Evolutionary conservation across 129 eudicot genomes (phyloP).

Genomic region (Pittosporum tobira): DNA sequence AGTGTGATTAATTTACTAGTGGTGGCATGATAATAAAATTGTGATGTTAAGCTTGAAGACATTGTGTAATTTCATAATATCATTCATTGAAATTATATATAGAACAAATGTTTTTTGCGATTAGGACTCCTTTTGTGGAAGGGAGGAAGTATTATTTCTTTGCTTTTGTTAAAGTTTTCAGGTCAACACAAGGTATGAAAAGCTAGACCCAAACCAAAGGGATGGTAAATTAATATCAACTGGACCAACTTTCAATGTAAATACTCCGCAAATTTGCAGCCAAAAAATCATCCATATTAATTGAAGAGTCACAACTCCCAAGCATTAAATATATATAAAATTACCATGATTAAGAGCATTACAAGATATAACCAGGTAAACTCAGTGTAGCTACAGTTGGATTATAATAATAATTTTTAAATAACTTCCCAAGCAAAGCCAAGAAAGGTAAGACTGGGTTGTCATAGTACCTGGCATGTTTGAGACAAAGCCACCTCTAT

Average conservation of each 20-base stretch:
- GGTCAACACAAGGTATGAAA: background rate
- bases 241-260: background rate
- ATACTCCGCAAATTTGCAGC: background rate
- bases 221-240: background rate
- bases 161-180: background rate
- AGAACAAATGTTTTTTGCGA: too few relatives aligned
- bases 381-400: background rate
- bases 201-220: background rate
- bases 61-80: too few relatives aligned
- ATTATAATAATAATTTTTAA: background rate
- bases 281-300: background rate
- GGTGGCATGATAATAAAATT: too few relatives aligned
- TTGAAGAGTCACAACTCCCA: background rate
- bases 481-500: slow-evolving; percentile 77
- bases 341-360: background rate
- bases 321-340: too few relatives aligned
- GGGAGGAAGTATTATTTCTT: too few relatives aligned
- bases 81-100: too few relatives aligned
- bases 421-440: background rate
- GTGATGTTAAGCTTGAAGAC: too few relatives aligned
- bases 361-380: background rate
- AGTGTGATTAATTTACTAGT: too few relatives aligned
- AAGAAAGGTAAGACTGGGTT: background rate
- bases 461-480: slow-evolving; percentile 70
- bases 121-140: too few relatives aligned